phyloP scores from a whole-genome alignment of 2,329 filamentous ascomycete genomes.

The Beauveria australis region DNA sequence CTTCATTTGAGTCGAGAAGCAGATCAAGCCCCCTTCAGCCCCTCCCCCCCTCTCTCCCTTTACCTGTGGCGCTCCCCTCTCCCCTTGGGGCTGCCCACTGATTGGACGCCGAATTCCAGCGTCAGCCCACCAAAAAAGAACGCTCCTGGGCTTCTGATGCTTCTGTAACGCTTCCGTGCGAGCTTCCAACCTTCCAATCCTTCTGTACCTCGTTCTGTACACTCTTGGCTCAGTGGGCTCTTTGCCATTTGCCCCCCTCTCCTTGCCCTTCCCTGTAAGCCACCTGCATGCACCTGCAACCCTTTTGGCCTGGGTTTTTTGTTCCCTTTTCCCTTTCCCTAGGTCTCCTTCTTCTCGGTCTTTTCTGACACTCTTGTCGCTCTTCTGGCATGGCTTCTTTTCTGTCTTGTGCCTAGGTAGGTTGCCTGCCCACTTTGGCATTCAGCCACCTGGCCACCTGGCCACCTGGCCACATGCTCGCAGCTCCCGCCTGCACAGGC shows the following conservation, averaged over 20 bases:
- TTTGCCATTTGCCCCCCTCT: too few species aligned
- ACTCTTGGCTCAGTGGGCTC: not conserved
- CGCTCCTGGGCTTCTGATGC: not conserved
- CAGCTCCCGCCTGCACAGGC: not conserved
- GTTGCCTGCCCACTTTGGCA: not conserved
- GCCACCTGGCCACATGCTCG: not conserved
- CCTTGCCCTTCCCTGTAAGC: not conserved
- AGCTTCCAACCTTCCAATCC: not conserved
- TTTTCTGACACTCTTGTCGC: not conserved
- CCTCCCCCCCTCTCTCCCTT: too few species aligned
- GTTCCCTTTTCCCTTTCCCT: not conserved
- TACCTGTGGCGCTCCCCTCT: too few species aligned
- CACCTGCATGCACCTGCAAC: not conserved
- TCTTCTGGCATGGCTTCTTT: not conserved
- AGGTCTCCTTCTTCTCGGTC: not conserved
- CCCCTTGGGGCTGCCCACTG: too few species aligned
- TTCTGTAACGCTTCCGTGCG: not conserved
- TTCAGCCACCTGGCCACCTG: not conserved
- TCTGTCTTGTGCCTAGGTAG: not conserved
- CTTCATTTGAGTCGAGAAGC: too few species aligned
- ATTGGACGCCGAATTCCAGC: not conserved
- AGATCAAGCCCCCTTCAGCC: too few species aligned
- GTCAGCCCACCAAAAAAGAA: not conserved
- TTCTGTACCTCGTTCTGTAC: not conserved
- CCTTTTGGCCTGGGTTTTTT: not conserved